A percentile compares a stretch with the other conserved stretches of the same genome.
phyloP scores from a whole-genome alignment of 2,329 filamentous ascomycete species.

The Colletotrichum higginsianum region DNA sequence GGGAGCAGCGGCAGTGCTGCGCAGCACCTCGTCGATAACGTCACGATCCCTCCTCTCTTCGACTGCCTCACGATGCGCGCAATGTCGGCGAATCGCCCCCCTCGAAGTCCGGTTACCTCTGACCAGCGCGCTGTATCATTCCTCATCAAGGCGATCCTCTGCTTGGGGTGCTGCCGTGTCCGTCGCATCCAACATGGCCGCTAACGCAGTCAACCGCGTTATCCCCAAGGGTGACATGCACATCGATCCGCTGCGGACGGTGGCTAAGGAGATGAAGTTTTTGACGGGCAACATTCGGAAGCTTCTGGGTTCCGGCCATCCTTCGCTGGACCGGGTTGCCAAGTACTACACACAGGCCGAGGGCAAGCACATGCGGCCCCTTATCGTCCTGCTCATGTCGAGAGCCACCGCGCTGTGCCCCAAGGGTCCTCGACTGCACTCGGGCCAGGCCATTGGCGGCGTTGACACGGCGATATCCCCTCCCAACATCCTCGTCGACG shows the following conservation, averaged over 20 bases:
- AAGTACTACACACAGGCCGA: slow-evolving; percentile 99
- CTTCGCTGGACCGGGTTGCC: slow-evolving; percentile 91
- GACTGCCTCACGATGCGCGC: slow-evolving; percentile 49
- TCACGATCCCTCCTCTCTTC: slow-evolving; percentile 41
- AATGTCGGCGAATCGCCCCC: slow-evolving; percentile 53
- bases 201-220: slow-evolving; percentile 74
- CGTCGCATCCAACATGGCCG: slow-evolving; percentile 79
- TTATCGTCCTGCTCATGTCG: slow-evolving; percentile 97
- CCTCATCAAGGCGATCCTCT: slow-evolving; percentile 65
- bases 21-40: slow-evolving; percentile 53
- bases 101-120: slow-evolving; percentile 53
- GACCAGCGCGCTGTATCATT: slow-evolving; percentile 59
- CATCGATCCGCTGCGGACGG: slow-evolving; percentile 89
- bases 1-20: slow-evolving; percentile 67
- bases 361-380: slow-evolving; percentile 95
- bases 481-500: slow-evolving; percentile 77
- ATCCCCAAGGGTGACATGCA: slow-evolving; percentile 75
- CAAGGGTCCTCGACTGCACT: slow-evolving; percentile 63
- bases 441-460: slow-evolving; percentile 58
- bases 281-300: slow-evolving; percentile 94
- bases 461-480: slow-evolving; percentile 72
- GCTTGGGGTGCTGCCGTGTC: slow-evolving; percentile 83
- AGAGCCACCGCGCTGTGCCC: slow-evolving; percentile 88
- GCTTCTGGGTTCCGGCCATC: slow-evolving; percentile 93
- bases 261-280: slow-evolving; percentile 97